These are phyloP conservation scores for Phoma sp. DNA, from an alignment of 2,329 filamentous ascomycete species.

Conservation along the genomic window DNA sequence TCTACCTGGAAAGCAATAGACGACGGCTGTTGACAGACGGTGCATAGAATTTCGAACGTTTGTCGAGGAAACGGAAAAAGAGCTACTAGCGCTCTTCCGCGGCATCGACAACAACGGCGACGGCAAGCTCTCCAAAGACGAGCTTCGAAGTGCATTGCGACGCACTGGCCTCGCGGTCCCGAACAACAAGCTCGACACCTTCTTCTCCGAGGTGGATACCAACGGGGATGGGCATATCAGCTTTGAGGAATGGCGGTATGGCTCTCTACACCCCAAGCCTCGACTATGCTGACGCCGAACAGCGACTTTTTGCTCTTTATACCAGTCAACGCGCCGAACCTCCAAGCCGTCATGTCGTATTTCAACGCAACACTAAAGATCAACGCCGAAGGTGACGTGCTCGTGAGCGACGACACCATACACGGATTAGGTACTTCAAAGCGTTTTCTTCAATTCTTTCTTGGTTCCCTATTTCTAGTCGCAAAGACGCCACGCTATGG, in stretches of 20 bases:
- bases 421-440: conserved; percentile 89
- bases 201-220: conserved; percentile 88
- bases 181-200: conserved; percentile 76
- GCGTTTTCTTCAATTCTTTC: conserved; percentile 73
- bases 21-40: conserved; percentile 23
- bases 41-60: conserved; percentile 83
- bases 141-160: conserved; percentile 80
- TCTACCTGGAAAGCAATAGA: background rate
- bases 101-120: conserved; percentile 86
- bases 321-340: conserved; percentile 69
- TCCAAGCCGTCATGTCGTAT: conserved; percentile 86
- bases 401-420: conserved; percentile 87
- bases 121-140: conserved; percentile 84
- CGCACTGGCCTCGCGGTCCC: conserved; percentile 80
- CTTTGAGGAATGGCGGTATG: conserved; percentile 96
- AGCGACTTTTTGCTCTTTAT: conserved; percentile 93
- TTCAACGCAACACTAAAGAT: conserved; percentile 89
- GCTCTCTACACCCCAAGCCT: background rate
- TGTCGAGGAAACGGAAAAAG: conserved; percentile 83
- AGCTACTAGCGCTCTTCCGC: conserved; percentile 81
- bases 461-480: conserved; percentile 76
- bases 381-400: conserved; percentile 91
- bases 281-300: conserved; percentile 21
- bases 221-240: conserved; percentile 87
- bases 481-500: conserved; percentile 57